Percentiles rank a stretch among this genome's conserved stretches.
phyloP scores from a whole-genome alignment of 148 eudicot genomes.

The Simmondsia chinensis region DNA sequence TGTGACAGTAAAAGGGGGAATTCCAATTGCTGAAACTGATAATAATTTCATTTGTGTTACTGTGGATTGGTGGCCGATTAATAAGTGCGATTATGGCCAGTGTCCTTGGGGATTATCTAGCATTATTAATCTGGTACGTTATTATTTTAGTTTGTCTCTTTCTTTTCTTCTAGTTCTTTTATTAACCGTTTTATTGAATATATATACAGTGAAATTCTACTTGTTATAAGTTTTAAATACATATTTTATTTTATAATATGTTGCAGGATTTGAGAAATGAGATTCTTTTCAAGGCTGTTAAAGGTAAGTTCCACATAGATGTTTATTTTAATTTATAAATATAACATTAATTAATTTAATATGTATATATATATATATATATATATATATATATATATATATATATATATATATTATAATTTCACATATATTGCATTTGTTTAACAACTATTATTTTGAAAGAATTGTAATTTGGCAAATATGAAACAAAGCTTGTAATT shows the following conservation, averaged over 20 bases:
- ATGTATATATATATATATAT: neutral
- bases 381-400: too few species aligned
- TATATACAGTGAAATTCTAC: too few species aligned
- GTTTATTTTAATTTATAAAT: neutral
- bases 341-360: neutral
- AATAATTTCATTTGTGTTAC: conserved; percentile 39
- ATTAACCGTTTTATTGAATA: too few species aligned
- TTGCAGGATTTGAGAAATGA: conserved; percentile 45
- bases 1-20: too few species aligned
- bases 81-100: conserved; percentile 32
- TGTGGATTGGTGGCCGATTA: conserved; percentile 48
- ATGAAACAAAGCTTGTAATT: too few species aligned
- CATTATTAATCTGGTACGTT: conserved; percentile 37
- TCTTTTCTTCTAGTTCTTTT: too few species aligned
- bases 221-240: neutral
- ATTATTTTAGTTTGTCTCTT: too few species aligned
- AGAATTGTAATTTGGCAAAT: too few species aligned
- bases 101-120: conserved; percentile 44
- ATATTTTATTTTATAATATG: neutral
- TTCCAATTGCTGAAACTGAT: too few species aligned
- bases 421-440: too few species aligned
- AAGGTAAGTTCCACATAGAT: conserved; percentile 18
- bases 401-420: too few species aligned
- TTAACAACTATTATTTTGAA: too few species aligned
- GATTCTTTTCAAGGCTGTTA: conserved; percentile 36